Percentiles rank a stretch among this genome's conserved stretches.
Conservation (phyloP, 2,329 filamentous ascomycete genomes). For the Dichotomopilus funicola region DNA sequence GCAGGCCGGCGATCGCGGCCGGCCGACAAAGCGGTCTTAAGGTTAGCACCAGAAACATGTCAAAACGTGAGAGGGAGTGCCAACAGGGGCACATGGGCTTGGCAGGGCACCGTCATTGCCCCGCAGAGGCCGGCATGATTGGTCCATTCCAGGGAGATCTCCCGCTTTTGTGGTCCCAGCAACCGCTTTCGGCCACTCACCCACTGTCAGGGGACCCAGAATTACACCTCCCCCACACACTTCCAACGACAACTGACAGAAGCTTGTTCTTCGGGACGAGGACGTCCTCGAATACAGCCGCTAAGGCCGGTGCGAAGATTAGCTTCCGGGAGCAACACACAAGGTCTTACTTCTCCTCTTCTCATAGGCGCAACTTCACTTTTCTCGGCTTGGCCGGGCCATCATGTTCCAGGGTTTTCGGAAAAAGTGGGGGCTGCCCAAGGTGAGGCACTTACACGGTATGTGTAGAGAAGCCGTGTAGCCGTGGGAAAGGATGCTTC, state of each 20-base stretch:
- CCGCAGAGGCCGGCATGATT: conserved; percentile 19
- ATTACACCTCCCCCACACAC: not conserved
- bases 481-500: not conserved
- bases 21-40: conserved; percentile 9
- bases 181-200: not conserved
- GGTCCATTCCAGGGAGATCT: conserved; percentile 13
- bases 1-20: conserved; percentile 7
- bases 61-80: conserved; percentile 4
- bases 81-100: conserved; percentile 9
- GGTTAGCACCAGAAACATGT: conserved; percentile 9
- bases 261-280: too few relatives aligned
- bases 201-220: not conserved
- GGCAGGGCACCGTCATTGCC: conserved; percentile 17
- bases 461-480: too few relatives aligned
- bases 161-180: too few relatives aligned
- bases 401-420: too few relatives aligned
- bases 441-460: not conserved
- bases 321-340: conserved; percentile 3
- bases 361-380: not conserved
- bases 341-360: not conserved
- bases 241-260: not conserved
- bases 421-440: not conserved
- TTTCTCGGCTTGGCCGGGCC: too few relatives aligned
- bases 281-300: too few relatives aligned
- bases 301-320: not conserved